These are phyloP conservation scores for Sphaceloma murrayae DNA, from an alignment of 2,329 filamentous ascomycete genomes.

Conservation along the genomic window DNA sequence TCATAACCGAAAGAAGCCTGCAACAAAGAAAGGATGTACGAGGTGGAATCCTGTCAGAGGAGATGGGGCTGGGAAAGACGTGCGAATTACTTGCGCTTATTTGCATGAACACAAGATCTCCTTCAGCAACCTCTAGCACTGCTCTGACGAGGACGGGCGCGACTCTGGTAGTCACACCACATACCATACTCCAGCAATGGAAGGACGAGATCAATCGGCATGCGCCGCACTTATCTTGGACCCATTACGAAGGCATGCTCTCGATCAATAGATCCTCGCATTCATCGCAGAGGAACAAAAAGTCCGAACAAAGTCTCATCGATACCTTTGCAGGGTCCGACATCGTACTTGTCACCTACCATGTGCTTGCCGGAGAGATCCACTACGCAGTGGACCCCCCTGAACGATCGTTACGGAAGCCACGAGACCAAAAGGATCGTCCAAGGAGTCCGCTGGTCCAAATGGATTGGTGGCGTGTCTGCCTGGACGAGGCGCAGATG, in stretches of 20 bases:
- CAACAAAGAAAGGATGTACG: slow-evolving; percentile 36
- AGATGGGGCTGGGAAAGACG: slow-evolving; percentile 78
- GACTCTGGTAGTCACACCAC: slow-evolving; percentile 54
- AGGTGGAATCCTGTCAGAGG: slow-evolving; percentile 64
- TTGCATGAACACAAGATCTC: slow-evolving; percentile 47
- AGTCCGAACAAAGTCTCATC: slow-evolving; percentile 33
- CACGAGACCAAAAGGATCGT: slow-evolving; percentile 53
- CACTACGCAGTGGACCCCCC: slow-evolving; percentile 65
- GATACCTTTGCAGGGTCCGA: slow-evolving; percentile 42
- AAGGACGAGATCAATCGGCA: slow-evolving; percentile 49
- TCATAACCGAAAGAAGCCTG: slow-evolving; percentile 31
- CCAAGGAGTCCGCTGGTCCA: slow-evolving; percentile 67
- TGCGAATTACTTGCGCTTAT: slow-evolving; percentile 65
- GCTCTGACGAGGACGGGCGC: slow-evolving; percentile 37
- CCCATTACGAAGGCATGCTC: slow-evolving; percentile 47
- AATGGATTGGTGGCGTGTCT: slow-evolving; percentile 80
- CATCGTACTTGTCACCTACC: slow-evolving; percentile 55
- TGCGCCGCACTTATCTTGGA: slow-evolving; percentile 47
- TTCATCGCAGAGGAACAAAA: slow-evolving; percentile 21
- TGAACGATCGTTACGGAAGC: slow-evolving; percentile 50
- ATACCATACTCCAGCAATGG: slow-evolving; percentile 55
- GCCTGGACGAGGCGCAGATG: slow-evolving; percentile 74
- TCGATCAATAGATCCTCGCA: slow-evolving; percentile 21
- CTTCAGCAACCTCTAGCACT: background rate
- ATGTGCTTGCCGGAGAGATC: slow-evolving; percentile 67